These are phyloP conservation scores for Puccinia triticina DNA, from an alignment of 1,284 basidiomycete genomes.

Conservation along the genomic window DNA sequence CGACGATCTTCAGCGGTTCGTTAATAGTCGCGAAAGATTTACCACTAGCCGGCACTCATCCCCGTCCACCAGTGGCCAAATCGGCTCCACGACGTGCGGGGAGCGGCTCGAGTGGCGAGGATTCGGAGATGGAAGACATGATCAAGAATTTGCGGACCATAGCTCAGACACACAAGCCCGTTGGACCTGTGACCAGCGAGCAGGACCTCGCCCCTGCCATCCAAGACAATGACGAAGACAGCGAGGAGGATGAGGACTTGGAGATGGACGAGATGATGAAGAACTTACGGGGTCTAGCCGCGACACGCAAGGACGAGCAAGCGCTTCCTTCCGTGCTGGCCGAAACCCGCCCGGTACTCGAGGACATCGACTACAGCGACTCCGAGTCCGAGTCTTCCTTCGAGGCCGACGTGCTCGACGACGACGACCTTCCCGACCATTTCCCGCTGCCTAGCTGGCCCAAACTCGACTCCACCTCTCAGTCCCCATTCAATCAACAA, in stretches of 20 bases:
- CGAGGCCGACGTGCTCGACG: neutral
- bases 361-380: neutral
- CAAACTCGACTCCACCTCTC: constrained; percentile 31
- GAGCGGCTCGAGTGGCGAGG: neutral
- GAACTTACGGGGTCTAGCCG: neutral
- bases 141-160: neutral
- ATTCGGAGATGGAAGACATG: constrained; percentile 36
- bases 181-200: neutral
- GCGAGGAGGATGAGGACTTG: neutral
- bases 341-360: no score
- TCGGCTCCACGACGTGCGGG: neutral
- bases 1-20: constrained; percentile 1
- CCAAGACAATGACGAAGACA: no score
- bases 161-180: constrained; percentile 1
- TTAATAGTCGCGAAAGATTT: neutral
- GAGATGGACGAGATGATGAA: neutral
- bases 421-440: neutral
- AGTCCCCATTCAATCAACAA: constrained; percentile 21
- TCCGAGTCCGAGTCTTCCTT: constrained; percentile 27
- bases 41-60: neutral
- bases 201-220: neutral
- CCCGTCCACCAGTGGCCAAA: neutral
- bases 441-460: constrained; percentile 40
- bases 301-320: neutral
- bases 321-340: neutral